Evolutionary conservation across 768 basidiomycete species (phyloP).

Genomic region (Russula ochroleuca): DNA sequence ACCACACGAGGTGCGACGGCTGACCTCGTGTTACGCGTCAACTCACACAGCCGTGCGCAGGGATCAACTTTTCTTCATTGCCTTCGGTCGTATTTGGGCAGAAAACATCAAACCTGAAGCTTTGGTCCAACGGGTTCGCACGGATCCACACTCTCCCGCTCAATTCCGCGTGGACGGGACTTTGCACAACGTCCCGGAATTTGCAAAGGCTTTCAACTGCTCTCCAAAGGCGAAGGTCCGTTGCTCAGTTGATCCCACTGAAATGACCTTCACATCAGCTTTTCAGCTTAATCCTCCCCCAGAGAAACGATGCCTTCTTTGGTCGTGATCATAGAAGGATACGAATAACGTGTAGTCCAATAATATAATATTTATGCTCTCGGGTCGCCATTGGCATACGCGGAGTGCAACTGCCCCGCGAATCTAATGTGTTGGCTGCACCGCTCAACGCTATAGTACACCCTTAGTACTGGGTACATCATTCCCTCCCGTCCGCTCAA

Average conservation of each 20-base stretch:
- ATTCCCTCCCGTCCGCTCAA: conserved; percentile 78
- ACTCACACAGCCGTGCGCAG: conserved; percentile 37
- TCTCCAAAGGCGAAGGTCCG: conserved; percentile 67
- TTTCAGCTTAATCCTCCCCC: conserved; percentile 74
- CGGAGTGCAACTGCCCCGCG: not conserved
- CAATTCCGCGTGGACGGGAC: conserved; percentile 83
- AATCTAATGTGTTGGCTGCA: not conserved
- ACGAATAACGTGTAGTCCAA: not conserved
- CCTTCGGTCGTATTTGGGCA: conserved; percentile 87
- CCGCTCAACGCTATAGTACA: conserved; percentile 51
- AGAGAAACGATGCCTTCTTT: conserved; percentile 76
- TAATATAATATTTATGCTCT: conserved; percentile 9
- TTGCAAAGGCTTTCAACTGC: conserved; percentile 84
- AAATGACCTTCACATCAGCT: conserved; percentile 8
- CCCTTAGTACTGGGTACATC: conserved; percentile 98
- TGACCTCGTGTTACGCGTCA: not conserved
- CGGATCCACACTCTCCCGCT: conserved; percentile 85
- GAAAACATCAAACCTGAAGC: conserved; percentile 73
- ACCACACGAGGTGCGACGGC: conserved; percentile 56
- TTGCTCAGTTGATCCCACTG: not conserved
- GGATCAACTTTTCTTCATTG: conserved; percentile 93
- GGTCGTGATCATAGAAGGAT: conserved; percentile 37
- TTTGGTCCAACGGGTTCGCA: conserved; percentile 74
- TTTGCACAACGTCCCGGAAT: conserved; percentile 80
- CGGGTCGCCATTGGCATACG: not conserved